Percentiles rank a stretch among this genome's conserved stretches.
These are phyloP conservation scores for Hypoxylon sp. DNA, from an alignment of 2,329 filamentous ascomycete species.

Conservation along the genomic window DNA sequence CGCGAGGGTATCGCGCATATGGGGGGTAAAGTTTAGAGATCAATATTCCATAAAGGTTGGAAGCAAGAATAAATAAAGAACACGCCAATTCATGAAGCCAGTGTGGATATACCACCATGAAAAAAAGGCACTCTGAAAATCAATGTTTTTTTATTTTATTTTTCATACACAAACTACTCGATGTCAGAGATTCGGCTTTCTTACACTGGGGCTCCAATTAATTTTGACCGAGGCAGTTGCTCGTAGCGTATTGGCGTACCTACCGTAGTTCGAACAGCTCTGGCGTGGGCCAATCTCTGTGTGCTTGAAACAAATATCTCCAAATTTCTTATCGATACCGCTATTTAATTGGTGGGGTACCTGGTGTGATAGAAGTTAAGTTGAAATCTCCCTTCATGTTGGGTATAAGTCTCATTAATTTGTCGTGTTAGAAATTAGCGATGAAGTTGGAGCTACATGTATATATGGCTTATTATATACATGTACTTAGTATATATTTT, in stretches of 20 bases:
- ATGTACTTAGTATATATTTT: no score
- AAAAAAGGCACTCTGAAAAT: not conserved
- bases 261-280: not conserved
- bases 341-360: not conserved
- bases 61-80: constrained; percentile 3
- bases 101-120: not conserved
- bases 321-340: constrained; percentile 15
- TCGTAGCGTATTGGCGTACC: not conserved
- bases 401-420: no score
- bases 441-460: no score
- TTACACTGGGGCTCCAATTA: not conserved
- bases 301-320: not conserved
- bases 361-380: no score
- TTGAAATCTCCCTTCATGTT: no score
- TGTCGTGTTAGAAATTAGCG: no score
- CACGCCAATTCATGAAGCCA: constrained; percentile 11
- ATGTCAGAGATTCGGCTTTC: constrained; percentile 22
- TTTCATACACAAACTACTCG: not conserved
- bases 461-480: no score
- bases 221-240: constrained; percentile 41
- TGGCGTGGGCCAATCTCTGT: constrained; percentile 19
- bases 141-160: not conserved
- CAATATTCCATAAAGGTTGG: not conserved
- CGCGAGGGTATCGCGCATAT: constrained; percentile 41
- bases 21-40: constrained; percentile 13